Percentiles rank a stretch among this genome's conserved stretches.
phyloP scores from a whole-genome alignment of 345 rosid genomes.

The Carallia pectinifolia region DNA sequence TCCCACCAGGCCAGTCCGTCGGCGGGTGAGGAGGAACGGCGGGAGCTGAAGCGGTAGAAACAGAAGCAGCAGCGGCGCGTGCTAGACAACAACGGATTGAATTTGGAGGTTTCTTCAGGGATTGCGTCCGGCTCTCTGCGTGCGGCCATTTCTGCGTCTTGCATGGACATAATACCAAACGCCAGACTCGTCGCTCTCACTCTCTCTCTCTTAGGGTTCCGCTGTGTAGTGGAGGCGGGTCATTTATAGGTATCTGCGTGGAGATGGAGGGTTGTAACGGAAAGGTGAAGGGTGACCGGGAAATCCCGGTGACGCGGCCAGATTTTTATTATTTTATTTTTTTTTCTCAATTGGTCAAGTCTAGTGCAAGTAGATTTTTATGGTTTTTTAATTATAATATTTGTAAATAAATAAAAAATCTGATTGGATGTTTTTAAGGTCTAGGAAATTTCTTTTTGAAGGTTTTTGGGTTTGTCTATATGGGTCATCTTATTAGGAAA shows the following conservation, averaged over 20 bases:
- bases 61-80: conserved; percentile 58
- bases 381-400: too few species aligned
- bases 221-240: not conserved
- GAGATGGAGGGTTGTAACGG: conserved; percentile 15
- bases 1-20: conserved; percentile 55
- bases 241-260: not conserved
- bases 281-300: conserved; percentile 13
- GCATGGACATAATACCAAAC: not conserved
- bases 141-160: conserved; percentile 12
- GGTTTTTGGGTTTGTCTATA: too few species aligned
- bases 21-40: conserved; percentile 32
- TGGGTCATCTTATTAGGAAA: too few species aligned
- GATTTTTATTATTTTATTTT: too few species aligned
- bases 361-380: too few species aligned
- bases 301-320: not conserved
- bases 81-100: conserved; percentile 24
- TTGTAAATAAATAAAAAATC: too few species aligned
- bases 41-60: conserved; percentile 52
- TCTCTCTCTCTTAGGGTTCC: not conserved
- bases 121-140: conserved; percentile 3
- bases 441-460: too few species aligned
- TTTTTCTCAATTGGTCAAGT: too few species aligned
- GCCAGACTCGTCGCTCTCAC: not conserved
- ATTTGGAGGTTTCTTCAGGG: conserved; percentile 10
- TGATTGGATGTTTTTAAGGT: too few species aligned